Evolutionary conservation across 768 basidiomycete genomes (phyloP), one percentile per base, ranked within the genome.

Genomic region (Boletellus emodensis): DNA sequence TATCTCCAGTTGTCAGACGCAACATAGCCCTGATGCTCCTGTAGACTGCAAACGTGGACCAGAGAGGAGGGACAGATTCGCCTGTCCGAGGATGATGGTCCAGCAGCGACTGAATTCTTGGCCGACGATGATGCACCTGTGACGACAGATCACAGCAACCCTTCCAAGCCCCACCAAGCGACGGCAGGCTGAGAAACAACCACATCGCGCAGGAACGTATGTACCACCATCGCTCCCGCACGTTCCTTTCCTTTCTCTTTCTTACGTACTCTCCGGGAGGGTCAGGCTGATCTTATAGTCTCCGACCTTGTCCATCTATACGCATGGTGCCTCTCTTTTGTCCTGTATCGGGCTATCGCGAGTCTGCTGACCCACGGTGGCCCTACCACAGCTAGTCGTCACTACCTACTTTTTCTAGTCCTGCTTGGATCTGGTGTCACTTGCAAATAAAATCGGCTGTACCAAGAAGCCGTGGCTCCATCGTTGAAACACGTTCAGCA

Each of bases 81-180:
- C 9, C 73, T 88, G 18, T 85, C 84, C 41, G 75, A 80, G 59
- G 86, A 88, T 55, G 84, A 87, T 46, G 83, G 84, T 0, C 85
- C 85, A 12, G 75, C 85, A n/a, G 77, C 84, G n/a, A 71, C 72
- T 14, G 81, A 83, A 47, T 87, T 87, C 53, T 57, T 88, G 42
- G 76, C 80, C 30, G 75, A 79, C 41, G 82, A 82, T 40, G 83
- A 75, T 15, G 64, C 59, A 20, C 52, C 79, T 12, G 78, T 75
- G 32, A 66, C 74, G 28, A 69, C 66, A 24, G 56, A 61, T 22
- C 63, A 60, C 51, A 54, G 56, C 34, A 63, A 68, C 30, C 58
- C 60, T 12, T 11, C 11, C 24, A 7, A 26, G 24, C 46, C 67
- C 10, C 48, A 54, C 15, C 58, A 52, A 30, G 59, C 49, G 10